A percentile compares a stretch with the other conserved stretches of the same genome.
These are phyloP conservation scores for Dactylellina haptotyla DNA, from an alignment of 2,329 filamentous ascomycete species.

Conservation along the genomic window DNA sequence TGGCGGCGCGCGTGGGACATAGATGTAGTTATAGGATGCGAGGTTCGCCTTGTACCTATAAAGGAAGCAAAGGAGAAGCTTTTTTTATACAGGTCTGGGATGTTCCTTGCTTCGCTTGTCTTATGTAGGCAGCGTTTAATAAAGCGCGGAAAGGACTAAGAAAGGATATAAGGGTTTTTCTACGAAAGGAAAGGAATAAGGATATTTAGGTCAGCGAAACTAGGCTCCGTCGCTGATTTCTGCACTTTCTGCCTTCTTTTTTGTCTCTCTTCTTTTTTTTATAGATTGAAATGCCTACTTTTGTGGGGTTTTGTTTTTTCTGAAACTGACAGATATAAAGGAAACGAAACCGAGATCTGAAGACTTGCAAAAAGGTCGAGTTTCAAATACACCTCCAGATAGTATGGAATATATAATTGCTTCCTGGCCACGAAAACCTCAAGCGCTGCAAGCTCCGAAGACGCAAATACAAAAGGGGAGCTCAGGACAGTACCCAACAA, in stretches of 20 bases:
- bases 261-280: constrained; percentile 3
- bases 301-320: constrained; percentile 30
- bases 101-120: constrained; percentile 4
- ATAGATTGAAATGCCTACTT: constrained; percentile 33
- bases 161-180: constrained; percentile 41
- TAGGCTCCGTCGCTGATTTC: constrained; percentile 19
- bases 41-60: constrained; percentile 12
- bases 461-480: constrained; percentile 37
- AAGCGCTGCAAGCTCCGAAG: constrained; percentile 7
- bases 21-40: constrained; percentile 18
- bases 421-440: constrained; percentile 34
- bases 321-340: constrained; percentile 31
- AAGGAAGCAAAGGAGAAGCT: constrained; percentile 17
- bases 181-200: constrained; percentile 26
- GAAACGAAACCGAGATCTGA: constrained; percentile 35
- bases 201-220: constrained; percentile 22
- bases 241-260: constrained; percentile 14
- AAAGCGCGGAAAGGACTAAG: constrained; percentile 26
- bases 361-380: constrained; percentile 25
- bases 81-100: constrained; percentile 29
- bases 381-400: constrained; percentile 47
- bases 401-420: constrained; percentile 38
- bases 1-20: constrained; percentile 29
- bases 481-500: constrained; percentile 16
- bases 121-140: constrained; percentile 20